Base-by-base conservation (phyloP, 176 grass and related monocot species). In the Rhynchospora breviuscula region DNA sequence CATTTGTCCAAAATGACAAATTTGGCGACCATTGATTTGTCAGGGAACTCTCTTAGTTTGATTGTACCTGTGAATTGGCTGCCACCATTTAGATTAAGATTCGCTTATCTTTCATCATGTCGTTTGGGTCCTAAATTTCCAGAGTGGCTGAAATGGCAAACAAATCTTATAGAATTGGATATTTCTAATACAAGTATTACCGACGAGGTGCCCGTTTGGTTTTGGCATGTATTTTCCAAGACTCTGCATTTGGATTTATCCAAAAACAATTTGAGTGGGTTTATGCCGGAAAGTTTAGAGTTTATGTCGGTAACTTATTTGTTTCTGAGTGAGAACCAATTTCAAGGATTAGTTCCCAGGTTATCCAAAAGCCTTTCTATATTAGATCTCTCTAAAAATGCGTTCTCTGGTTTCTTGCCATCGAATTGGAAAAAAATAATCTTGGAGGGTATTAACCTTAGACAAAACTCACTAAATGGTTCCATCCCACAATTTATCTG, bases 401-500 rank as follows among this genome's bases (percentile, higher is more conserved):
- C n/a, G 14, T 66, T 94, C 31, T 71, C 8, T 6, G 87, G 85
- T 8, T 8, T 85, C 1, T 12, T 94, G 4, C 83, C 66, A 64
- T 3, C 13, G 7, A 57, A 86, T 6, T 69, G 85, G 46, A 60
- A 79, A 83, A 45, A 65, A 1, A 17, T 70, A 3, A 0, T 2
- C 0, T 49, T 85, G 5, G 0, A 0, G 14, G 13, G 0, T 61
- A 58, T 94, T 3, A 0, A 59, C 14, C 49, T 91, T 2, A 80
- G n/a, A 17, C 11, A 84, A 0, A 94, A 91, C 18, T 67, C 1
- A 0, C 57, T 93, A n/a, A 83, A 63, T 75, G 89, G 87, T 13
- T 8, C 18, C 0, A 83, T 93, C 7, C 91, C 91, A 5, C 29
- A 79, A 25, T 87, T 74, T 2, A 52, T 93, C 0, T 86, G 89